Evolutionary conservation across 345 rosid species (phyloP), one percentile per base, ranked within the genome.

Genomic region (Hibiscus trionum): DNA sequence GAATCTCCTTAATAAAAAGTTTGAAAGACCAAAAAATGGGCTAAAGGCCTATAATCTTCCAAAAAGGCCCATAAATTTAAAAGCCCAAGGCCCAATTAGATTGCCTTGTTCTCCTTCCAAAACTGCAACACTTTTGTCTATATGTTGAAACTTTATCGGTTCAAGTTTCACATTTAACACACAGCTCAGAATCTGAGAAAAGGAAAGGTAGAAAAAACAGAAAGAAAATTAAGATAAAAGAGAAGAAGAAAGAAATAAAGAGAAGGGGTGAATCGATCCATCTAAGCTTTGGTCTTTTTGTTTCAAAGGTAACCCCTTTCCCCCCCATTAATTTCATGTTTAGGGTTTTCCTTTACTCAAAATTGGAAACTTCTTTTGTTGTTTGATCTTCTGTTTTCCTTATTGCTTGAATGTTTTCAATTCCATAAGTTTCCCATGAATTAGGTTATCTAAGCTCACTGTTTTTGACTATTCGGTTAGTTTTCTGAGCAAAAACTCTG

Each of bases 41-140:
- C 12, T 7, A 46, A 46, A 10, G 50, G 14, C 3, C 2, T 9
- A 46, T 10, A 46, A 10, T 46, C 50, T 46, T 11, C 50, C 16
- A 46, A 46, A 46, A 12, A 1, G 11, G 12, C 11, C 47, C 47
- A 44, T 44, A 44, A 46, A 46, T 12, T 49, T 3, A 49, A 49
- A 49, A 49, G 53, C 4, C 53, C 0, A 12, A 49, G 53, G 53
- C 53, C 16, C 53, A 12, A 14, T 84, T 70, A 58, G 42, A 74
- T 39, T 80, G 53, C 79, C n/a, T 16, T 16, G 56, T 52, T 52
- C 56, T 52, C 56, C 56, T 52, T 5, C 55, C 56, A 2, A 52
- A 52, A 52, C 56, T 52, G 19, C 56, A 14, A 52, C 19, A 46
- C 12, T 12, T 44, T 52, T 16, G 19, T 52, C 56, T 52, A 52